A percentile compares a stretch with the other conserved stretches of the same genome.
Conservation (phyloP, 176 grass and related monocot species). For the Hyparrhenia diplandra region DNA sequence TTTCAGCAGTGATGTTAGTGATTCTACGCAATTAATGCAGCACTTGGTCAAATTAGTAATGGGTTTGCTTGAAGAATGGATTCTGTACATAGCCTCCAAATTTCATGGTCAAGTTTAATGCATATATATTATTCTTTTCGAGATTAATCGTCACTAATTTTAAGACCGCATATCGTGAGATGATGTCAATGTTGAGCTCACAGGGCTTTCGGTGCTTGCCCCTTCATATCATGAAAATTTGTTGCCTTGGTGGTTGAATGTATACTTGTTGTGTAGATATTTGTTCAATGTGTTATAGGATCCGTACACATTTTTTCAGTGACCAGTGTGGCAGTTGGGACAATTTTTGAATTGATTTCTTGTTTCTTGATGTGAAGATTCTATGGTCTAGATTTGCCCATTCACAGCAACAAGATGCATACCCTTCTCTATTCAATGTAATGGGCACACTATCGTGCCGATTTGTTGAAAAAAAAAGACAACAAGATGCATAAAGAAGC, state of each 20-base stretch:
- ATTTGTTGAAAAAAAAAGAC: not conserved
- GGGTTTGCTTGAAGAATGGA: not conserved
- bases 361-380: not conserved
- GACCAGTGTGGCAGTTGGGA: not conserved
- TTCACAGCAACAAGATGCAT: not conserved
- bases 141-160: not conserved
- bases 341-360: not conserved
- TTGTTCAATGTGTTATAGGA: not conserved
- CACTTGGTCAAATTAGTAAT: not conserved
- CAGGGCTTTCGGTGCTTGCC: not conserved
- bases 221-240: not conserved
- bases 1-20: not conserved
- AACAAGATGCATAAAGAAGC: not conserved
- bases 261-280: not conserved
- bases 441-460: too few relatives aligned
- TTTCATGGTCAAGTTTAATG: not conserved
- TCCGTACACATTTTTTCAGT: not conserved
- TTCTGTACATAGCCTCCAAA: not conserved
- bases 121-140: not conserved
- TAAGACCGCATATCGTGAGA: not conserved
- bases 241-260: not conserved
- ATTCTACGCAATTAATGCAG: not conserved
- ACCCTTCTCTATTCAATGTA: not conserved
- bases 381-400: not conserved
- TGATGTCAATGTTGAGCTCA: not conserved